A percentile compares a stretch with the other conserved stretches of the same genome.
phyloP scores from a whole-genome alignment of 805 yeast species.

The Peterozyma xylosa region DNA sequence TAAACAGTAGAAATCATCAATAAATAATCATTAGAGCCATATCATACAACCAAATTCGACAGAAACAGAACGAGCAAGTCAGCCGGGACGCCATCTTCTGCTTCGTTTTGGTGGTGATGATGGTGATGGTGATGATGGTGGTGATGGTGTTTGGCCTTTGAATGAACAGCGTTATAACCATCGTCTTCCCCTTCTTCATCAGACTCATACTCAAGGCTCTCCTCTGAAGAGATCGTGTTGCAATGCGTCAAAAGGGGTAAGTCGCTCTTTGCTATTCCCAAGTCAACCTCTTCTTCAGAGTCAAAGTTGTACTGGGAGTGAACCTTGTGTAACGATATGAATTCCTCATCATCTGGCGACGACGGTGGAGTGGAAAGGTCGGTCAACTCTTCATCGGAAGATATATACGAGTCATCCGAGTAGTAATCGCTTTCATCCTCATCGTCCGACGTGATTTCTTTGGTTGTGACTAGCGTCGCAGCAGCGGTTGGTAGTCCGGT shows the following conservation, averaged over 20 bases:
- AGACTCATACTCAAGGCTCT: constrained; percentile 9
- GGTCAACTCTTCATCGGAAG: constrained; percentile 9
- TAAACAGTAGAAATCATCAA: too few species aligned
- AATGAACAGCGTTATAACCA: background rate
- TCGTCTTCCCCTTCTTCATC: background rate
- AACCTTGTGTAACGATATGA: background rate
- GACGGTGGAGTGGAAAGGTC: constrained; percentile 4
- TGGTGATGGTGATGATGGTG: background rate
- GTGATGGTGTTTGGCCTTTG: background rate
- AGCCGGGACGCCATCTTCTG: too few species aligned
- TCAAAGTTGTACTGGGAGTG: constrained; percentile 1
- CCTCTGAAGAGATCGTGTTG: constrained; percentile 19
- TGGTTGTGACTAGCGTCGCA: background rate
- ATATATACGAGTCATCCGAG: constrained; percentile 3
- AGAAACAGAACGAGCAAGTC: too few species aligned
- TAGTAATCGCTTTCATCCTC: constrained; percentile 10
- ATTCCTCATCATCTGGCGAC: constrained; percentile 5
- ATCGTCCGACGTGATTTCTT: constrained; percentile 1
- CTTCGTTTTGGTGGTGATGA: background rate
- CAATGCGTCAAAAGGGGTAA: constrained; percentile 20
- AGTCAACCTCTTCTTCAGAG: constrained; percentile 1
- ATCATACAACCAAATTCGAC: too few species aligned
- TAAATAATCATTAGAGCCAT: too few species aligned
- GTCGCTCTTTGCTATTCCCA: constrained; percentile 8
- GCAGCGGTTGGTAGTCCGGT: too few species aligned